These are phyloP conservation scores for Alternaria sp. DNA, from an alignment of 2,329 filamentous ascomycete species.

Conservation along the genomic window DNA sequence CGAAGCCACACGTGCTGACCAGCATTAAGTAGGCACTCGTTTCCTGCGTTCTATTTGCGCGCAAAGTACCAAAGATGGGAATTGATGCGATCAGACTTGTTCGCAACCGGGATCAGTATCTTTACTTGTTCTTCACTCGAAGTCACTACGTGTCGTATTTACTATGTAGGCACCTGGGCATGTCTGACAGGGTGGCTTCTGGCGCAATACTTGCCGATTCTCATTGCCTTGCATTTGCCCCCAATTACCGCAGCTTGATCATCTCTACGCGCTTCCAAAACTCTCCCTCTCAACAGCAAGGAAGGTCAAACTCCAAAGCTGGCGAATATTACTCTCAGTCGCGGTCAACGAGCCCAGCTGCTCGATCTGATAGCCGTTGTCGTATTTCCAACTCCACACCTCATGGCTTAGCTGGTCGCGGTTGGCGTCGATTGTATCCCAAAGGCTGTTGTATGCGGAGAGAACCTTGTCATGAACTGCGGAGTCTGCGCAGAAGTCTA, in stretches of 20 bases:
- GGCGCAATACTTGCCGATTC: background rate
- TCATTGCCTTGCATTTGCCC: no score
- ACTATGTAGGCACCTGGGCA: background rate
- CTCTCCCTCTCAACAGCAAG: conserved; percentile 58
- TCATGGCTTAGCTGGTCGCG: conserved; percentile 59
- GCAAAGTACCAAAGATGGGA: background rate
- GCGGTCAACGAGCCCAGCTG: conserved; percentile 60
- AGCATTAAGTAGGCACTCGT: background rate
- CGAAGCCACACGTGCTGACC: background rate
- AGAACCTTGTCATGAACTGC: conserved; percentile 54
- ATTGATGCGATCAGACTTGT: background rate
- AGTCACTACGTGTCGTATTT: background rate
- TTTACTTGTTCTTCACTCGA: background rate
- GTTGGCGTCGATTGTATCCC: conserved; percentile 67
- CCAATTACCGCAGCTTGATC: no score
- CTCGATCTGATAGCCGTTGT: conserved; percentile 56
- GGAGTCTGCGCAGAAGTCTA: conserved; percentile 58
- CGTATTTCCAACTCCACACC: conserved; percentile 69
- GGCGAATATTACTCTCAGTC: conserved; percentile 60
- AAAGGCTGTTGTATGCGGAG: conserved; percentile 64
- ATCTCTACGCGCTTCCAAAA: conserved; percentile 5
- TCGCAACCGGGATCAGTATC: background rate
- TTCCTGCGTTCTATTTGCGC: background rate
- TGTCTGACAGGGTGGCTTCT: background rate
- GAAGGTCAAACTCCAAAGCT: conserved; percentile 66